Conservation (phyloP, 2,329 filamentous ascomycete species). For the Shiraia bambusicola region DNA sequence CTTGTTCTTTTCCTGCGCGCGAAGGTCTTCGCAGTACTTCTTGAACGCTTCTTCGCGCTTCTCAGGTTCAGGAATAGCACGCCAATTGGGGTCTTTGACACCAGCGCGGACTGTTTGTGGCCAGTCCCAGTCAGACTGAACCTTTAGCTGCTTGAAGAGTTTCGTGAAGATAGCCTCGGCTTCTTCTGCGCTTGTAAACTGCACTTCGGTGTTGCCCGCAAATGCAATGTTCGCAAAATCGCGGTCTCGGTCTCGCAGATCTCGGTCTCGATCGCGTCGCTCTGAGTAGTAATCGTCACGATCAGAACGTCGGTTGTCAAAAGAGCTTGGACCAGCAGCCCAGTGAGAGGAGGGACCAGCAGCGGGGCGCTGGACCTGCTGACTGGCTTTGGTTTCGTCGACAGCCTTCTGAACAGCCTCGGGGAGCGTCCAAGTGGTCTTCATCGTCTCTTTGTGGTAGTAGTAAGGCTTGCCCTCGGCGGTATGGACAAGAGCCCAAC, state of each 20-base stretch:
- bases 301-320: slow-evolving; percentile 36
- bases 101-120: slow-evolving; percentile 82
- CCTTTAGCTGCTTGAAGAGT: slow-evolving; percentile 77
- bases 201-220: slow-evolving; percentile 56
- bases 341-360: slow-evolving; percentile 52
- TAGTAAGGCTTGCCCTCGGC: slow-evolving; percentile 90
- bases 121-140: slow-evolving; percentile 92
- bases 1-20: slow-evolving; percentile 89
- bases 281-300: slow-evolving; percentile 20
- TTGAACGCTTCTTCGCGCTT: slow-evolving; percentile 90
- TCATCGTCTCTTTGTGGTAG: slow-evolving; percentile 85
- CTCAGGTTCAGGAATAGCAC: slow-evolving; percentile 87
- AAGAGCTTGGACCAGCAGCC: slow-evolving; percentile 40
- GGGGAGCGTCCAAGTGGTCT: slow-evolving; percentile 94
- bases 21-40: slow-evolving; percentile 89
- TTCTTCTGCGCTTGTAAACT: slow-evolving; percentile 65
- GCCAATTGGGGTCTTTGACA: slow-evolving; percentile 88
- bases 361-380: slow-evolving; percentile 47
- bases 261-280: slow-evolving; percentile 35
- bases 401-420: slow-evolving; percentile 70
- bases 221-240: slow-evolving; percentile 47
- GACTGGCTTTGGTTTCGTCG: slow-evolving; percentile 65
- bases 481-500: slow-evolving; percentile 82
- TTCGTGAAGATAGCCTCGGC: slow-evolving; percentile 93
- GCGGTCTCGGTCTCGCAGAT: slow-evolving; percentile 48